Evolutionary conservation across 352 stramenopile species (phyloP).

Genomic region (Pythium folliculosum): DNA sequence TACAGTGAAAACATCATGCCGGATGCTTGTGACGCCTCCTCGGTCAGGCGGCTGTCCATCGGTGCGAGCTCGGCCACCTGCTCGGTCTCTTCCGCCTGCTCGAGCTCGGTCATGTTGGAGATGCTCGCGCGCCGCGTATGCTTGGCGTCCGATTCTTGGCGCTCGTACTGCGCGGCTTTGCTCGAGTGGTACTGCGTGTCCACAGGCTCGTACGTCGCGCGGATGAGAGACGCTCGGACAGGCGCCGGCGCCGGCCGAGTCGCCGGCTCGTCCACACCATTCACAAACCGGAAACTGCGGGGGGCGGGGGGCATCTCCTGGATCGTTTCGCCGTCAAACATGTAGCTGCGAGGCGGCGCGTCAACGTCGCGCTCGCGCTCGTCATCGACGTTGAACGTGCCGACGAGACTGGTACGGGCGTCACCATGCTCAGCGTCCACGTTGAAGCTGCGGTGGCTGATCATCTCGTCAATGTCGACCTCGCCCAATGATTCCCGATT

Average conservation of each 20-base stretch:
- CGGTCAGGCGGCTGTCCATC: conserved; percentile 5
- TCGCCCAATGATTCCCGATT: conserved; percentile 12
- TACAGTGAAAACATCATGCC: conserved; percentile 16
- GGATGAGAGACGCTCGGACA: conserved; percentile 54
- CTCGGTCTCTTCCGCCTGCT: conserved; percentile 3
- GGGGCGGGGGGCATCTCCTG: conserved; percentile 54
- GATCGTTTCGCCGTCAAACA: conserved; percentile 57
- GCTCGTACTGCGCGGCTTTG: conserved; percentile 73
- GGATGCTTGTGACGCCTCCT: conserved; percentile 9
- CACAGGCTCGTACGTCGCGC: conserved; percentile 64
- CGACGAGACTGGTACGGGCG: conserved; percentile 34
- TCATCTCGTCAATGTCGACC: conserved; percentile 24
- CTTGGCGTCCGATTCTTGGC: conserved; percentile 43
- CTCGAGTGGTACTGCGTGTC: conserved; percentile 71
- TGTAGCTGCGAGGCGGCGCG: conserved; percentile 67
- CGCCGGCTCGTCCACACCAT: conserved; percentile 7
- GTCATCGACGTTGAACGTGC: conserved; percentile 43
- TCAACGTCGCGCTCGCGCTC: conserved; percentile 19
- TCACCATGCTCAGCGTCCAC: conserved; percentile 53
- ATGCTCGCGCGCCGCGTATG: conserved; percentile 23
- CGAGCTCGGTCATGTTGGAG: conserved; percentile 4
- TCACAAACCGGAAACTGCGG: conserved; percentile 61
- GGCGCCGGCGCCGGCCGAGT: conserved; percentile 43
- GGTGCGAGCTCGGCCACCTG: not conserved
- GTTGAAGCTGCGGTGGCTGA: conserved; percentile 45